Percentiles rank a stretch among this genome's conserved stretches.
phyloP scores from a whole-genome alignment of 768 basidiomycete genomes.

The Amanita pseudoporphyria region DNA sequence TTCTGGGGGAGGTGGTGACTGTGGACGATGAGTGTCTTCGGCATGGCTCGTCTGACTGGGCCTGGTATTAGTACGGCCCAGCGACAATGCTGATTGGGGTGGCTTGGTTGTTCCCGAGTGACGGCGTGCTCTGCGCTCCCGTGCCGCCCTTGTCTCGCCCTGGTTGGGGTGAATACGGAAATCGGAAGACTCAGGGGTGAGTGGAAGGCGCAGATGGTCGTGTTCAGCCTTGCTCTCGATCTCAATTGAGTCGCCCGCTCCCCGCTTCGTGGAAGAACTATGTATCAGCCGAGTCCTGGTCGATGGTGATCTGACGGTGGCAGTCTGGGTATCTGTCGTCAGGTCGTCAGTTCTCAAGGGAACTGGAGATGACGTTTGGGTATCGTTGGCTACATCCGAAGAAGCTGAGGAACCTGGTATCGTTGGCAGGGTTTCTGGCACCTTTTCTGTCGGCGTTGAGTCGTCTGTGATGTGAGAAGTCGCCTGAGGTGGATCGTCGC shows the following conservation, averaged over 20 bases:
- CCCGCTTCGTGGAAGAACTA: background rate
- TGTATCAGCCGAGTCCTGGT: background rate
- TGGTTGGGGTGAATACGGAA: background rate
- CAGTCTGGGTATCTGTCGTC: background rate
- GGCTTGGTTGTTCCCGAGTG: background rate
- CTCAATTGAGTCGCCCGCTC: background rate
- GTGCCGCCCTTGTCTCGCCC: background rate
- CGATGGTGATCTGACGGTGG: background rate
- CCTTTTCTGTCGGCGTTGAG: background rate
- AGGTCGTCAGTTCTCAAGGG: background rate
- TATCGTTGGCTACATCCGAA: background rate
- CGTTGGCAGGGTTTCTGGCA: background rate
- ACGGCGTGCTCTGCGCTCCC: background rate
- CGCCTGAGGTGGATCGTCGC: background rate
- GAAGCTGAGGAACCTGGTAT: constrained; percentile 4
- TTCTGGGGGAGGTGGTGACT: background rate
- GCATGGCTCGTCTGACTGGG: background rate
- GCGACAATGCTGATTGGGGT: background rate
- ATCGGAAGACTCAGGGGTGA: background rate
- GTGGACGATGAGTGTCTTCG: background rate
- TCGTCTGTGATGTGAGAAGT: background rate
- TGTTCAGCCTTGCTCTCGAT: background rate
- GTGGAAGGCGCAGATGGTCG: background rate
- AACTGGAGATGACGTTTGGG: background rate
- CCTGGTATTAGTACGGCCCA: background rate